Base-by-base conservation (phyloP, 371 early-diverging fungal genomes). In the Lichtheimia ramosa region DNA sequence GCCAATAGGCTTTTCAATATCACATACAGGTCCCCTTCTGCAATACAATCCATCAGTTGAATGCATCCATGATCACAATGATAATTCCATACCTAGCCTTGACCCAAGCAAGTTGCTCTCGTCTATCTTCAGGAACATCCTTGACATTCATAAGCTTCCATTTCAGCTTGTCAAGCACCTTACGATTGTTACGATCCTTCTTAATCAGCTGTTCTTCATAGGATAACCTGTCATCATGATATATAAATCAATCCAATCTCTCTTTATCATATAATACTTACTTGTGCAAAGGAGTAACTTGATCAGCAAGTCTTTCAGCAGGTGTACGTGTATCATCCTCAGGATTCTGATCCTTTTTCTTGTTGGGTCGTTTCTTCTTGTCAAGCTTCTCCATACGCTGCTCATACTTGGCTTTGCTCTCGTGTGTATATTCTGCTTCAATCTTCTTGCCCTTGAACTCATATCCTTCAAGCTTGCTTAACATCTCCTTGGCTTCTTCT, bases 271-370 rank as follows among this genome's bases (percentile, higher is more conserved):
- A 5, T 1, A 12, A 62, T 8, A n/a, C 54, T 59, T 64, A 85
- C 84, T 74, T 76, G 78, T 84, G 81, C 43, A 89, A 64, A 18
- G 90, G 89, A 1, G 89, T 89, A 16, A 89, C 86, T 75, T 90
- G 90, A 71, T 88, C 89, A n/a, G 83, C 82, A 27, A 92, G 70
- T 24, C 66, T 69, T 66, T 92, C 88, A 28, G 74, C 69, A 13
- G 85, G 84, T 3, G 87, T 77, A 49, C 83, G 72, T 12, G 68
- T 60, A 51, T 85, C 83, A 12, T 64, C 61, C 43, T 76, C 78
- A 58, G 14, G 34, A 3, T 53, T 53, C 18, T 28, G 53, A 18
- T 15, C 51, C 23, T 53, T 53, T 24, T 41, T 16, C 10, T 41
- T 43, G 13, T 43, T 43, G n/a, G 21, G 59, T 56, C 27, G 58